phyloP scores from a whole-genome alignment of 2,329 filamentous ascomycete genomes.

The Venturiaceae sp. region DNA sequence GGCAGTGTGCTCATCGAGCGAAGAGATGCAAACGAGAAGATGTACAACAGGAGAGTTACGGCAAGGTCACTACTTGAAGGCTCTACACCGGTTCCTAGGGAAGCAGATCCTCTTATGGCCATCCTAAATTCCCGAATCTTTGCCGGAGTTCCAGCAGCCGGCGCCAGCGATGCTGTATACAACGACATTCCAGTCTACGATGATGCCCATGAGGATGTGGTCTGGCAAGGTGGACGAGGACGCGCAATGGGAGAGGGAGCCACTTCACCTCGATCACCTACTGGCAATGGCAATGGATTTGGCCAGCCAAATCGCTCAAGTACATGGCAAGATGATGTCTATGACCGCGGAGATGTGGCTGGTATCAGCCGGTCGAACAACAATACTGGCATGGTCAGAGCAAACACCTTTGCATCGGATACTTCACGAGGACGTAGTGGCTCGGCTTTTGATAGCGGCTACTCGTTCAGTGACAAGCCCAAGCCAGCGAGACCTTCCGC shows the following conservation, averaged over 20 bases:
- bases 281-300: slow-evolving; percentile 22
- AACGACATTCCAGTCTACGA: slow-evolving; percentile 91
- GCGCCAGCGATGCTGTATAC: slow-evolving; percentile 60
- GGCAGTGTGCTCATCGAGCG: slow-evolving; percentile 89
- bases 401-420: slow-evolving; percentile 38
- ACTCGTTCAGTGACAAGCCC: slow-evolving; percentile 43
- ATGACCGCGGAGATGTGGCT: slow-evolving; percentile 45
- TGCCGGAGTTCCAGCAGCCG: slow-evolving; percentile 48
- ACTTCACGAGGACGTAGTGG: slow-evolving; percentile 23
- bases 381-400: slow-evolving; percentile 25
- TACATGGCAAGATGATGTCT: slow-evolving; percentile 69
- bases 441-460: slow-evolving; percentile 35
- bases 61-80: slow-evolving; percentile 76
- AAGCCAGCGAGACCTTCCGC: slow-evolving; percentile 73
- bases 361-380: slow-evolving; percentile 30
- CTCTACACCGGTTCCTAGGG: slow-evolving; percentile 64
- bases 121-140: slow-evolving; percentile 82
- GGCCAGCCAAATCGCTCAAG: slow-evolving; percentile 41
- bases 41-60: slow-evolving; percentile 77
- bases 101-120: slow-evolving; percentile 73
- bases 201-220: slow-evolving; percentile 67
- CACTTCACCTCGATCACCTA: slow-evolving; percentile 34
- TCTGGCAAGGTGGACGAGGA: slow-evolving; percentile 71
- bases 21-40: slow-evolving; percentile 91
- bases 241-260: slow-evolving; percentile 58